phyloP scores from a whole-genome alignment of 495 filamentous ascomycete species.

The Penicillium bialowiezense region DNA sequence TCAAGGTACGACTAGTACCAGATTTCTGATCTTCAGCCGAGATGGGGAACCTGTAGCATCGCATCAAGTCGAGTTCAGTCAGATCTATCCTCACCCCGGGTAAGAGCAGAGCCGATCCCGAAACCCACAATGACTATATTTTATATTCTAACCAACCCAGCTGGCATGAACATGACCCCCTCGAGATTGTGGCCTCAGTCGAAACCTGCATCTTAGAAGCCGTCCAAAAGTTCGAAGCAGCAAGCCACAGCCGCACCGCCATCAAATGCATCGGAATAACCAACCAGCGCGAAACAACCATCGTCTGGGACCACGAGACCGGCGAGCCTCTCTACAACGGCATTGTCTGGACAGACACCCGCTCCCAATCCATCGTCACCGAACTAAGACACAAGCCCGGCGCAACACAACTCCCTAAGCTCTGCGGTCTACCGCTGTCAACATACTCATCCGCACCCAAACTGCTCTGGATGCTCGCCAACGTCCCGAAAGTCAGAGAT shows the following conservation, averaged over 20 bases:
- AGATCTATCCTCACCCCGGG: slow-evolving; percentile 88
- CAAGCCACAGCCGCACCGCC: slow-evolving; percentile 62
- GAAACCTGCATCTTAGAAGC: slow-evolving; percentile 81
- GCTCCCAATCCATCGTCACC: slow-evolving; percentile 72
- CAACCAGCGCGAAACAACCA: slow-evolving; percentile 91
- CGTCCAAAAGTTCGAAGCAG: slow-evolving; percentile 61
- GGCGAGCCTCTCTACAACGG: slow-evolving; percentile 86
- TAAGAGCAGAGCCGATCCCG: slow-evolving; percentile 40
- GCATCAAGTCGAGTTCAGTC: slow-evolving; percentile 89
- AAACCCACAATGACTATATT: not conserved
- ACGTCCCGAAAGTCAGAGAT: slow-evolving; percentile 67
- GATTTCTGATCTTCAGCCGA: slow-evolving; percentile 87
- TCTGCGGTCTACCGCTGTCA: slow-evolving; percentile 87
- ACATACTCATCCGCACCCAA: slow-evolving; percentile 94
- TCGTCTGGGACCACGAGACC: slow-evolving; percentile 86
- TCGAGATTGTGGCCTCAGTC: slow-evolving; percentile 75
- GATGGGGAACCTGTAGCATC: slow-evolving; percentile 76
- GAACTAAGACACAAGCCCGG: slow-evolving; percentile 65
- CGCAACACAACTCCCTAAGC: slow-evolving; percentile 62
- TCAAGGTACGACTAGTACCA: slow-evolving; percentile 88
- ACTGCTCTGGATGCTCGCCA: slow-evolving; percentile 77
- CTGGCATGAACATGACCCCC: slow-evolving; percentile 91
- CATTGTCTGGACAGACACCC: slow-evolving; percentile 92
- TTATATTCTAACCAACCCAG: slow-evolving; percentile 38
- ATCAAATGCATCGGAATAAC: slow-evolving; percentile 89